Conservation (phyloP, 177 flowering plant species). For the Vitis hybrid region DNA sequence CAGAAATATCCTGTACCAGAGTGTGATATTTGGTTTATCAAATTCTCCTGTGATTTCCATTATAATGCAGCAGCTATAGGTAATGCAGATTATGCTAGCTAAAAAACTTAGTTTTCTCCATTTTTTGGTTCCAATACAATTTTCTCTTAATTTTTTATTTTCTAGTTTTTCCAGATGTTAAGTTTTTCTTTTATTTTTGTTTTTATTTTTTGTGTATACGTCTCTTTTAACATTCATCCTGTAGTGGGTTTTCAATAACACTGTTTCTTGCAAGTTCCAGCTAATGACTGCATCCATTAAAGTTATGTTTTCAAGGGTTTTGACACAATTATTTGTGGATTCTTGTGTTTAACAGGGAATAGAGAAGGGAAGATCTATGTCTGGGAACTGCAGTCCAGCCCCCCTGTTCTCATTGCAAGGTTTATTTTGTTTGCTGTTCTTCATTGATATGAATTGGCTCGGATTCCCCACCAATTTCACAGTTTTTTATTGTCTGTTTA, state of each 20-base stretch:
- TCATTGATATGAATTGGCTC: not conserved
- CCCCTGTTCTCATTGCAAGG: slow-evolving; percentile 85
- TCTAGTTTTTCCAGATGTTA: not conserved
- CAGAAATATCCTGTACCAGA: slow-evolving; percentile 97
- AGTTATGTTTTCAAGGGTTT: no score
- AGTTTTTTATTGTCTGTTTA: not conserved
- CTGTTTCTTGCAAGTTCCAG: no score
- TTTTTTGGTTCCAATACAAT: not conserved
- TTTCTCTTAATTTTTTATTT: not conserved
- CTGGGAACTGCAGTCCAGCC: slow-evolving; percentile 96
- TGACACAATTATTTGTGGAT: no score
- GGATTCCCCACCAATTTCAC: not conserved
- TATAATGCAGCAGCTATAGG: slow-evolving; percentile 85
- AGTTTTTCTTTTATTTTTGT: no score
- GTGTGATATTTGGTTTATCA: slow-evolving; percentile 99
- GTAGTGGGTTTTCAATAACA: no score
- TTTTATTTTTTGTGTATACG: not conserved
- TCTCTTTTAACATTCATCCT: no score
- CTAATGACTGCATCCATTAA: no score
- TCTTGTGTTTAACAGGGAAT: slow-evolving; percentile 55
- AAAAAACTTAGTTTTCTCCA: not conserved
- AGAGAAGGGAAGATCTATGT: slow-evolving; percentile 95
- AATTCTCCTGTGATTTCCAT: slow-evolving; percentile 94
- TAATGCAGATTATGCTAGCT: slow-evolving; percentile 17
- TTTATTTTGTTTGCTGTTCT: slow-evolving; percentile 16